Base-by-base conservation (phyloP, 805 yeast genomes). In the Metschnikowia gelsemii region DNA sequence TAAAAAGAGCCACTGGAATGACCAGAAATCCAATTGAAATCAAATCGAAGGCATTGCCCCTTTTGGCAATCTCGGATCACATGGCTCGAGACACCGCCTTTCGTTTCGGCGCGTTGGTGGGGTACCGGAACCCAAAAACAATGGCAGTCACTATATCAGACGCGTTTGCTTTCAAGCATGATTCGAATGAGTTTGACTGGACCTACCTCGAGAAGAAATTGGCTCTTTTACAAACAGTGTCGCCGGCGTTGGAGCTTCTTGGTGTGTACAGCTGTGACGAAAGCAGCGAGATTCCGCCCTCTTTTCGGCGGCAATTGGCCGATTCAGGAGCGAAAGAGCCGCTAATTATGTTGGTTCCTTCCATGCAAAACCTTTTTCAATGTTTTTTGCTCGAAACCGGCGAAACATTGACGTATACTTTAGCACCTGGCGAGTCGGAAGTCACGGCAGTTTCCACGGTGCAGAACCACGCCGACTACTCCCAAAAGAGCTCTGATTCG, bases 391-490 rank as follows among this genome's bases (percentile, higher is more conserved):
- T 32, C 14, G 26, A 31, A 4, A 35, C 49, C 13, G 34, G 36
- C 1, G 32, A 27, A 11, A 36, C 50, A 8, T 8, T 56, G 2
- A 38, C 47, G 6, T 49, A 58, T 5, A 40, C 48, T 5, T 46
- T 66, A 7, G 46, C 44, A 2, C 53, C 66, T 1, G 60, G 56
- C 22, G 66, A 62, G 23, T 52, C 63, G 3, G 73, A 69, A 38
- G 52, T 47, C 18, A 60, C 62, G 6, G 62, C 72, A 1, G 53
- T 68, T 1, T 51, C 57, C 5, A 64, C 73, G 4, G 50, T 66
- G 8, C 50, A 46, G 12, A 59, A 63, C 30, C 52, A 63, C 40
- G 54, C 51, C 28, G 38, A 55, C n/a, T 64, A 64, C 29, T 50
- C 52, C 11, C 43, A 49, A 22, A 49, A 46, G 18, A 47, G 45